Base-by-base conservation (phyloP, 2,329 filamentous ascomycete genomes). In the Sarocladium oryzae region DNA sequence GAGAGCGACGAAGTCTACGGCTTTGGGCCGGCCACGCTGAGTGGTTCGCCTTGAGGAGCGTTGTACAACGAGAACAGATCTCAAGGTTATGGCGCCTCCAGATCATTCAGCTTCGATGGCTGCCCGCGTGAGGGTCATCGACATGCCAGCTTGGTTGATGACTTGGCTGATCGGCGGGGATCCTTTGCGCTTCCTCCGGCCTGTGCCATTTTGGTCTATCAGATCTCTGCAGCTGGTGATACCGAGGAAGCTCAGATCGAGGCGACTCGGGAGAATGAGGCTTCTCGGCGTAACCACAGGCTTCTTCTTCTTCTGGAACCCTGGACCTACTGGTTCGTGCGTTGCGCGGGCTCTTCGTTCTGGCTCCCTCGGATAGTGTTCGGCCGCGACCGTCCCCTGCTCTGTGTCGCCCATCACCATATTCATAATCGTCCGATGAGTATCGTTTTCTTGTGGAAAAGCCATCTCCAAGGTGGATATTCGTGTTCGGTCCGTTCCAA, bases 401-500 rank as follows among this genome's bases (percentile, higher is more conserved):
- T 23, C 37, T 20, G 18, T 26, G 21, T 26, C 11, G 4, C 11
- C 8, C 21, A 4, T 16, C 9, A 10, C 7, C 6, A n/a, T 7
- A 23, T 26, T 21, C 8, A 16, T 5, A 26, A 10, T 43, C 11
- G 21, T 16, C 40, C 15, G 8, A 16, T 10, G 40, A 43, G 37
- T n/a, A 40, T n/a, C 10, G 40, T n/a, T 24, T 41, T 9, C 21
- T 13, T 3, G 21, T 5, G 9, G 21, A 28, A 10, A 23, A 23
- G 21, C n/a, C 28, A 5, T 48, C 43, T 16, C 26, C 26, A 33
- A 48, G 21, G 26, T 48, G 26, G 24, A 48, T n/a, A n/a, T 48
- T 48, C 26, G 33, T 33, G 21, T 48, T 48, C 9, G 43, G 43
- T 20, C 43, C 43, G 16, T 48, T 16, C 43, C 43, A 48, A 8